A percentile compares a stretch with the other conserved stretches of the same genome.
These are phyloP conservation scores for Micromonas pusilla DNA, from an alignment of 139 green algal species.

Conservation along the genomic window DNA sequence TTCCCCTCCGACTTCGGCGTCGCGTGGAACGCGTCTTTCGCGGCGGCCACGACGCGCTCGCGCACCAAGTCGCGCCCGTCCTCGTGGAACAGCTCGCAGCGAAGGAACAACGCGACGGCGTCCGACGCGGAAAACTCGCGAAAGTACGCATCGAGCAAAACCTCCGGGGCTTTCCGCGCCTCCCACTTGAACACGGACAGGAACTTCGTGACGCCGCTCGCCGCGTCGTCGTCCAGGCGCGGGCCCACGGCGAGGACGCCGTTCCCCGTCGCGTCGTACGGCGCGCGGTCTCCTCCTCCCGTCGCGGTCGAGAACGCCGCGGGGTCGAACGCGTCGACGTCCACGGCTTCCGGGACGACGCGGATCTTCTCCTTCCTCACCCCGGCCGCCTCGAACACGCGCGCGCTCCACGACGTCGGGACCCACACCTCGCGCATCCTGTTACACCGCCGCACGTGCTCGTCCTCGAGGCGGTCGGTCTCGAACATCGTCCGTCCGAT, in stretches of 20 bases:
- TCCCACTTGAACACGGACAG: slow-evolving; percentile 44
- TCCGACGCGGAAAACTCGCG: slow-evolving; percentile 36
- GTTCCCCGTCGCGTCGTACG: too few species aligned
- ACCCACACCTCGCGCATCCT: slow-evolving; percentile 22
- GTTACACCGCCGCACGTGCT: slow-evolving; percentile 36
- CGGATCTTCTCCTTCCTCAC: not conserved
- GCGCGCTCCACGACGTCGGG: not conserved
- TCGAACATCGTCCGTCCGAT: slow-evolving; percentile 50
- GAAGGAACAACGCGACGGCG: slow-evolving; percentile 6
- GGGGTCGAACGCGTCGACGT: not conserved
- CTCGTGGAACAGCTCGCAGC: not conserved
- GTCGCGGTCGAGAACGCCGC: not conserved
- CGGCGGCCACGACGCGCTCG: not conserved
- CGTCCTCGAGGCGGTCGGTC: slow-evolving; percentile 34
- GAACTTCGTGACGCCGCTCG: not conserved
- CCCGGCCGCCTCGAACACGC: not conserved
- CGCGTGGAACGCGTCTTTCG: not conserved
- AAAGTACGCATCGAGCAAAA: slow-evolving; percentile 52
- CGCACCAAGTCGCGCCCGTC: not conserved
- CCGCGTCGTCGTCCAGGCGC: not conserved
- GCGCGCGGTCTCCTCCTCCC: not conserved
- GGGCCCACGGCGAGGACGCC: not conserved
- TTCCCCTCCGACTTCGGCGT: not conserved
- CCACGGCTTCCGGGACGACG: not conserved
- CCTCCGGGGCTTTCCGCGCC: slow-evolving; percentile 53